Evolutionary conservation across 2,329 filamentous ascomycete species (phyloP).

Genomic region (Penicillium vulpinum): DNA sequence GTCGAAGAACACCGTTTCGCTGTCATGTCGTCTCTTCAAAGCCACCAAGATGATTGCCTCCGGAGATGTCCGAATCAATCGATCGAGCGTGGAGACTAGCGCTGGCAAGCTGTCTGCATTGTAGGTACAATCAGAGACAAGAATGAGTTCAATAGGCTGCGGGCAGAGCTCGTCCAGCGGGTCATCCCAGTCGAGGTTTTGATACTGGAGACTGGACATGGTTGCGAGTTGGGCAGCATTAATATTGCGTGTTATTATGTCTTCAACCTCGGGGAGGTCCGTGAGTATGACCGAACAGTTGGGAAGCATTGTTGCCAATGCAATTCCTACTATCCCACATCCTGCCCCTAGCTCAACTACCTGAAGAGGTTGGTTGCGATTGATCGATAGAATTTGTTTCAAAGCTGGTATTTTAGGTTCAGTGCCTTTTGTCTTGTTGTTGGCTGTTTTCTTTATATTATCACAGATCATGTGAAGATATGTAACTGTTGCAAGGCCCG

Average conservation of each 20-base stretch:
- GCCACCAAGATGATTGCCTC: slow-evolving; percentile 58
- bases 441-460: background rate
- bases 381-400: slow-evolving; percentile 34
- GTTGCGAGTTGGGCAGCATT: slow-evolving; percentile 44
- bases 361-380: slow-evolving; percentile 40
- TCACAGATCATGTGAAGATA: slow-evolving; percentile 38
- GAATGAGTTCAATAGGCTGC: slow-evolving; percentile 56
- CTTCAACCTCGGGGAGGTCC: slow-evolving; percentile 64
- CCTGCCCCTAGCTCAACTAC: slow-evolving; percentile 68
- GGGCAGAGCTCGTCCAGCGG: slow-evolving; percentile 47
- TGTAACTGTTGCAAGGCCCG: slow-evolving; percentile 58
- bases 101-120: slow-evolving; percentile 66
- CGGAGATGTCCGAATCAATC: slow-evolving; percentile 51
- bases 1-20: slow-evolving; percentile 66
- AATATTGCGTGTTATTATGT: slow-evolving; percentile 61
- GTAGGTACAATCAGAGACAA: slow-evolving; percentile 73
- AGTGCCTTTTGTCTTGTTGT: slow-evolving; percentile 34
- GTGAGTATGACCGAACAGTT: slow-evolving; percentile 60
- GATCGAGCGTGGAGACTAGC: slow-evolving; percentile 59
- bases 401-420: slow-evolving; percentile 27
- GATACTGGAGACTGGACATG: slow-evolving; percentile 48
- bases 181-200: slow-evolving; percentile 64
- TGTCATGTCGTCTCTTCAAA: slow-evolving; percentile 67
- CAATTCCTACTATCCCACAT: slow-evolving; percentile 67
- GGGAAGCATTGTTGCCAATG: slow-evolving; percentile 56